Percentiles rank a stretch among this genome's conserved stretches.
phyloP scores from a whole-genome alignment of 257 asterid genomes.

The Penstemon davidsonii region DNA sequence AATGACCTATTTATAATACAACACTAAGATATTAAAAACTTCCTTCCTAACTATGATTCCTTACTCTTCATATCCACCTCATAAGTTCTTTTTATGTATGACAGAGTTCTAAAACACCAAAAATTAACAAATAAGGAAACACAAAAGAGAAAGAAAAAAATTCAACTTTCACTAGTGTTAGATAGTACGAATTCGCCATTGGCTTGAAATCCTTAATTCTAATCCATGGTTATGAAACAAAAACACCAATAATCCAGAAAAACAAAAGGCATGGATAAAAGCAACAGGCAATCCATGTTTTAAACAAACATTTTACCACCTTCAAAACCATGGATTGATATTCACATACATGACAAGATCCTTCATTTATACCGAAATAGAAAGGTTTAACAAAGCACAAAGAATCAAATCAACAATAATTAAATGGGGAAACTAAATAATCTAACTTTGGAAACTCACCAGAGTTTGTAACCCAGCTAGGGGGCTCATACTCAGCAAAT shows the following conservation, averaged over 20 bases:
- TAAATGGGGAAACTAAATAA: neutral
- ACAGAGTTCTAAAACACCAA: neutral
- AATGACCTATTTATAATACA: slow-evolving; percentile 13
- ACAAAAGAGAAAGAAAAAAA: neutral
- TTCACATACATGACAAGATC: neutral
- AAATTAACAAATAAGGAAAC: slow-evolving; percentile 7
- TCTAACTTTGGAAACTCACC: slow-evolving; percentile 39
- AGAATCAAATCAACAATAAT: neutral
- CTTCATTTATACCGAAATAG: neutral
- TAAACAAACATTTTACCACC: neutral
- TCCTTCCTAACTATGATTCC: neutral
- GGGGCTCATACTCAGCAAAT: slow-evolving; percentile 83
- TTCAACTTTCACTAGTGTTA: neutral
- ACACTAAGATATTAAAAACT: neutral
- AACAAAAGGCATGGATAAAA: slow-evolving; percentile 5
- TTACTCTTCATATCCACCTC: neutral
- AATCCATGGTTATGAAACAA: slow-evolving; percentile 2
- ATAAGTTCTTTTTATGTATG: neutral
- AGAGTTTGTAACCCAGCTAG: slow-evolving; percentile 66
- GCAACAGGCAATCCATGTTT: slow-evolving; percentile 10
- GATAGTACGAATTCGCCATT: neutral
- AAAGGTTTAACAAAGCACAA: neutral
- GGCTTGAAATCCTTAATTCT: slow-evolving; percentile 17
- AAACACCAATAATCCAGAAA: neutral
- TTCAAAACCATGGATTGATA: neutral